These are phyloP conservation scores for Plasmodium fragile DNA, from an alignment of 169 alveolate species.

Conservation along the genomic window DNA sequence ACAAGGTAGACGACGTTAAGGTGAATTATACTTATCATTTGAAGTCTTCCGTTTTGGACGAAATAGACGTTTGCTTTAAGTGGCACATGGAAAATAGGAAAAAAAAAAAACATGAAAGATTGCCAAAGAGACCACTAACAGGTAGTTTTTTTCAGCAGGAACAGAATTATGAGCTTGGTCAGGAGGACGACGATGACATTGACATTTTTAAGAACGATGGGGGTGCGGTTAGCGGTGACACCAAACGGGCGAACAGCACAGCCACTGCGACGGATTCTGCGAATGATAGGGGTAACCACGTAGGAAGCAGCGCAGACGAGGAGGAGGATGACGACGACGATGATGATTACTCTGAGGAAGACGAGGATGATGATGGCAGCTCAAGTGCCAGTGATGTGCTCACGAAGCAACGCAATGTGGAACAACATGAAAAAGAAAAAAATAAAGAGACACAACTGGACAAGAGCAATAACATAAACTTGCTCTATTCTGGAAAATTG, in stretches of 20 bases:
- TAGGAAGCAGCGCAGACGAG: not conserved
- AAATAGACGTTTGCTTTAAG: constrained; percentile 49
- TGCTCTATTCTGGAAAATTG: constrained; percentile 8
- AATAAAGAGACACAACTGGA: not conserved
- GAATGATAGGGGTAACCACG: not conserved
- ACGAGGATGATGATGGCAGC: not conserved
- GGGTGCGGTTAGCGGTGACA: not conserved
- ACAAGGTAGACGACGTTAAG: constrained; percentile 55
- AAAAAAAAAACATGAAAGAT: constrained; percentile 60
- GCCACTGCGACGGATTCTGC: not conserved
- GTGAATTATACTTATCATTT: constrained; percentile 14
- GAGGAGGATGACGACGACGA: not conserved
- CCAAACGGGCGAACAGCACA: not conserved
- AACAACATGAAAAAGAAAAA: not conserved
- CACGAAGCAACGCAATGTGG: not conserved
- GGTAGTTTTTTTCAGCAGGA: constrained; percentile 1
- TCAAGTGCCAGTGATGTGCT: not conserved
- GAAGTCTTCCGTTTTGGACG: constrained; percentile 15
- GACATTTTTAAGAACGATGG: constrained; percentile 55
- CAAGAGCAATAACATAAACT: not conserved
- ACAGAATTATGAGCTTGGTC: not conserved
- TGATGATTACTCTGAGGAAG: not conserved
- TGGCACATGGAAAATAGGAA: constrained; percentile 74
- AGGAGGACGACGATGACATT: constrained; percentile 30
- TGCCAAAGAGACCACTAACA: constrained; percentile 66